phyloP scores from a whole-genome alignment of 192 early-diverging fungal species.

The Linderina pennispora region DNA sequence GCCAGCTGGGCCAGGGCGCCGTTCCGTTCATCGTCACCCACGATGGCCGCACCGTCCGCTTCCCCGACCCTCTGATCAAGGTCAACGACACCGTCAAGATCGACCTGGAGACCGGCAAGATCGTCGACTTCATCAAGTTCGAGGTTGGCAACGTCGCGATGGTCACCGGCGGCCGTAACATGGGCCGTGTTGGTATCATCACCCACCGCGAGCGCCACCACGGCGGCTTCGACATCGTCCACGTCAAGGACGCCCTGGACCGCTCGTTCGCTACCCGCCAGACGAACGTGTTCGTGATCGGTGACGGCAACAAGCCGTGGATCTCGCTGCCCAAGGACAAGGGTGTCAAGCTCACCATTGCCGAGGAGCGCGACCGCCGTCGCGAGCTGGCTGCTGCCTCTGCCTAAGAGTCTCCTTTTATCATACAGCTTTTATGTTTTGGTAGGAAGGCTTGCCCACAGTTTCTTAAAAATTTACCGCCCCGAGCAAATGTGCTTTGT shows the following conservation, averaged over 20 bases:
- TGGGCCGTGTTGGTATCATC: slow-evolving; percentile 96
- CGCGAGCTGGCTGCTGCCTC: slow-evolving; percentile 56
- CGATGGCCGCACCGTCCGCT: slow-evolving; percentile 99
- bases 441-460: not conserved
- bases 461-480: not conserved
- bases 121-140: slow-evolving; percentile 93
- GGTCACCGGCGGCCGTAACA: slow-evolving; percentile 98
- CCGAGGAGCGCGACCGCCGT: slow-evolving; percentile 97
- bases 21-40: slow-evolving; percentile 97
- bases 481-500: not conserved
- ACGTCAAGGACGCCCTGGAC: slow-evolving; percentile 96
- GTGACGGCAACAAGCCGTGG: slow-evolving; percentile 84
- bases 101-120: slow-evolving; percentile 91
- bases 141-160: slow-evolving; percentile 94
- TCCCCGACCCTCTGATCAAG: slow-evolving; percentile 99
- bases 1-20: slow-evolving; percentile 91
- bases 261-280: slow-evolving; percentile 96
- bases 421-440: no score
- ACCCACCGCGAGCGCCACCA: slow-evolving; percentile 95
- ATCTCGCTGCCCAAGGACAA: slow-evolving; percentile 99
- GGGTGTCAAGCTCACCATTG: slow-evolving; percentile 98
- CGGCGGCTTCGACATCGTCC: slow-evolving; percentile 98
- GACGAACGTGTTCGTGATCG: slow-evolving; percentile 87
- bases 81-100: slow-evolving; percentile 99
- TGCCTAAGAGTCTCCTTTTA: slow-evolving; percentile 19